Conservation (phyloP, 2,329 filamentous ascomycete genomes). For the Pseudogymnoascus sp. region DNA sequence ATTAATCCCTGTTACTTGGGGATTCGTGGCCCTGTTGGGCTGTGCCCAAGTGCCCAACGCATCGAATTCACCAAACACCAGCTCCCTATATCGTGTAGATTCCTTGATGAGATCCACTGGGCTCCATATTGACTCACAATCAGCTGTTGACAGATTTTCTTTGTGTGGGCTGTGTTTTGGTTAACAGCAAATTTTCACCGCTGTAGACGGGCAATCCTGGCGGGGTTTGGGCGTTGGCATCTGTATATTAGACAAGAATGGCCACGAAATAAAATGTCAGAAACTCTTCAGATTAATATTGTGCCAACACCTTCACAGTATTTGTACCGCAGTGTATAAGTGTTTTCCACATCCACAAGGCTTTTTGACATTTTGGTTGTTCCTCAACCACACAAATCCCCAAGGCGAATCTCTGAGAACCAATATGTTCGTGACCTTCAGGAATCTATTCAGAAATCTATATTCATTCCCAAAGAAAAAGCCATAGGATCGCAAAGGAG, state of each 20-base stretch:
- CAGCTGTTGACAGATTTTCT: conserved; percentile 1
- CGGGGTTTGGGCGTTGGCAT: not conserved
- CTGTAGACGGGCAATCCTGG: not conserved
- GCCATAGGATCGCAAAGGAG: conserved; percentile 4
- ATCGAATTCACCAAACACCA: not conserved
- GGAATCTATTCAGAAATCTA: conserved; percentile 2
- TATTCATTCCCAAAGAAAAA: conserved; percentile 5
- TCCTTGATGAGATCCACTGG: not conserved
- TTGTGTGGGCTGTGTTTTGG: not conserved
- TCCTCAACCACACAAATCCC: not conserved
- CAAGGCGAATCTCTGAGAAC: conserved; percentile 5
- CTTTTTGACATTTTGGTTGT: not conserved
- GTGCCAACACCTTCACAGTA: conserved; percentile 3
- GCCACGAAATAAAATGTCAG: conserved; percentile 3
- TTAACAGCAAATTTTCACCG: not conserved
- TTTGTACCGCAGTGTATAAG: conserved; percentile 3
- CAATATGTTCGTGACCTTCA: conserved; percentile 7
- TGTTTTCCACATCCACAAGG: conserved; percentile 3
- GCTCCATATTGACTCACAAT: conserved; percentile 2
- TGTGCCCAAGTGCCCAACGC: not conserved
- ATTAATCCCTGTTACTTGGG: not conserved
- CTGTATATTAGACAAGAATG: conserved; percentile 3
- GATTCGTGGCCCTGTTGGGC: conserved; percentile 1
- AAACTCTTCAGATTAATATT: conserved; percentile 1
- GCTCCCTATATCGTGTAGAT: conserved; percentile 2